phyloP scores from a whole-genome alignment of 495 filamentous ascomycete genomes.

The Penicillium arizonense region DNA sequence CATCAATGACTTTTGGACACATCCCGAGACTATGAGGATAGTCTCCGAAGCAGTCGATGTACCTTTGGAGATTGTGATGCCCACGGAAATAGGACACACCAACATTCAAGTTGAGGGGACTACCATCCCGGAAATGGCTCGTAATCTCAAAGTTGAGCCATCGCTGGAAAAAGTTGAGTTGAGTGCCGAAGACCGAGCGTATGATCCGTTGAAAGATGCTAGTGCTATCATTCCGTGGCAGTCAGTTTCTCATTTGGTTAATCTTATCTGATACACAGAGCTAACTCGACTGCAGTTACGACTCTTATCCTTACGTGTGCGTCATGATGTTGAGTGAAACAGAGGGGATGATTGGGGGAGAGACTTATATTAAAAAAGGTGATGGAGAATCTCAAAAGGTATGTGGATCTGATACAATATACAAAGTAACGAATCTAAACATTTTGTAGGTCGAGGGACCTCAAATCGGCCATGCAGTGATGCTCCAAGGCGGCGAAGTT shows the following conservation, averaged over 20 bases:
- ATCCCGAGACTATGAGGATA: constrained; percentile 27
- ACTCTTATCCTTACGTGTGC: constrained; percentile 37
- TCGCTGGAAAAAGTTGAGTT: constrained; percentile 8
- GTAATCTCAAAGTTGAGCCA: constrained; percentile 22
- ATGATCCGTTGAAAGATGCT: constrained; percentile 20
- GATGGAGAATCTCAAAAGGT: constrained; percentile 27
- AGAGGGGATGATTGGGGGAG: constrained; percentile 31
- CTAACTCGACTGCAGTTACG: constrained; percentile 14
- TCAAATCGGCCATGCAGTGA: constrained; percentile 22
- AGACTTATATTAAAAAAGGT: constrained; percentile 33
- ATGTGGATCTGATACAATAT: neutral
- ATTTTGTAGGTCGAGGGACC: constrained; percentile 22
- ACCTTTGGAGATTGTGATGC: constrained; percentile 26
- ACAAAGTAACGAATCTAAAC: neutral
- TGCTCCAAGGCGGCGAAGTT: constrained; percentile 34
- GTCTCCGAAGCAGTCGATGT: constrained; percentile 27
- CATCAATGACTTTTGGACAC: constrained; percentile 28
- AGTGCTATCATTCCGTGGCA: constrained; percentile 31
- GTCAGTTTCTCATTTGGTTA: constrained; percentile 15
- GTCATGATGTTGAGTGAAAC: constrained; percentile 36
- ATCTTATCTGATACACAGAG: neutral
- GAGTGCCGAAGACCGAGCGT: constrained; percentile 4
- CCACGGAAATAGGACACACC: constrained; percentile 34
- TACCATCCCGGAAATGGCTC: constrained; percentile 19
- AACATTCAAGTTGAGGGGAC: constrained; percentile 29